Evolutionary conservation across 495 filamentous ascomycete genomes (phyloP).

Genomic region (Chaetomidium leptoderma): DNA sequence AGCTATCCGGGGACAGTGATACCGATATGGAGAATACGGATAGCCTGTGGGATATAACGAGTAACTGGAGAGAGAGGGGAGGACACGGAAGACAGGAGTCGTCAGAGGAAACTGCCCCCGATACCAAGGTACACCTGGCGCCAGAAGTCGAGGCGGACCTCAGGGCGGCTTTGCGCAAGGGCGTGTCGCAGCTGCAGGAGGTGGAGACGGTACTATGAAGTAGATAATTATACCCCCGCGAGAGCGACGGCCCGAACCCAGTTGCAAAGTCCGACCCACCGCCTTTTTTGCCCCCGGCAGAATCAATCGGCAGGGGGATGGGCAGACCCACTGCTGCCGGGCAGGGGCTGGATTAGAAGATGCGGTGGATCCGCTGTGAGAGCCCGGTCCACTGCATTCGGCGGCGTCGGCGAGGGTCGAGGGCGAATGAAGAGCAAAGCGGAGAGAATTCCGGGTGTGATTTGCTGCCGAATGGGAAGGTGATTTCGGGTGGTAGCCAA

Average conservation of each 20-base stretch:
- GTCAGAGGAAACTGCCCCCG: slow-evolving; percentile 3
- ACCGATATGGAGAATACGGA: background rate
- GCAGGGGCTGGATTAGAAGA: too few relatives aligned
- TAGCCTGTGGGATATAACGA: background rate
- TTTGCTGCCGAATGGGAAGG: slow-evolving; percentile 13
- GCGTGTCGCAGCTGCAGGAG: background rate
- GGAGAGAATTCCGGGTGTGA: slow-evolving; percentile 11
- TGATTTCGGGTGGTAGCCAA: background rate
- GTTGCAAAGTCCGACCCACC: background rate
- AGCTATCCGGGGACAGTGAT: background rate
- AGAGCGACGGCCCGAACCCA: too few relatives aligned
- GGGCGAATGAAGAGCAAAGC: slow-evolving; percentile 3
- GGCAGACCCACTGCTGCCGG: background rate
- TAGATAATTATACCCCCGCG: background rate
- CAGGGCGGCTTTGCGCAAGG: background rate
- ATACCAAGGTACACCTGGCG: background rate
- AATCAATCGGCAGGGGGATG: background rate
- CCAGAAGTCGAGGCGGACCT: background rate
- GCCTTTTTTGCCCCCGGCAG: slow-evolving; percentile 7
- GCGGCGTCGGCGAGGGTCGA: background rate
- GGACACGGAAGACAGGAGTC: background rate
- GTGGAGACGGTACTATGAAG: background rate
- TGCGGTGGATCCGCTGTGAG: background rate
- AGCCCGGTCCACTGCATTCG: background rate
- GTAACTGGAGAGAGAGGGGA: background rate